Base-by-base conservation (phyloP, 352 stramenopile species). In the Detonula confervacea region DNA sequence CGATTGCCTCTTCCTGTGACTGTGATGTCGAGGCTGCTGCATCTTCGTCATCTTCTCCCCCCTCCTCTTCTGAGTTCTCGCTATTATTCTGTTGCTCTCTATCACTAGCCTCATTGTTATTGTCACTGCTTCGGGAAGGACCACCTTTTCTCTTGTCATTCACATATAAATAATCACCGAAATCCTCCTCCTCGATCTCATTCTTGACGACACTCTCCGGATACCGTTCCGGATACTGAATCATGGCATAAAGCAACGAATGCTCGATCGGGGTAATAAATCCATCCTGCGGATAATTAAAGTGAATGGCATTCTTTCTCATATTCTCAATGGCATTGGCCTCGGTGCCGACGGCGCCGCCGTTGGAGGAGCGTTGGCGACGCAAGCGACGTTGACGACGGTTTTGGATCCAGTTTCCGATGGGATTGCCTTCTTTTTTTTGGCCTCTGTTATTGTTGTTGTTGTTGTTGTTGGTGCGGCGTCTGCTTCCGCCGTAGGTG, bases 101-200 rank as follows among this genome's bases (percentile, higher is more conserved):
- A 2, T 20, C 0, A 49, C 16, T 14, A 1, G 14, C 7, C 29
- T 4, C 30, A 11, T 25, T 35, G 16, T 14, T 16, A 27, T 24
- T 20, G 14, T 5, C 0, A 25, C n/a, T 54, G n/a, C n/a, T n/a
- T n/a, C n/a, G n/a, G n/a, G n/a, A n/a, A n/a, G n/a, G n/a, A n/a
- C n/a, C n/a, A 20, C 20, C 16, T 27, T 42, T 18, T 1, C 61
- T 52, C 14, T 63, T 25, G 51, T 77, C 74, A 30, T 71, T 83
- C 4, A 83, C 75, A 67, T 73, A 74, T 25, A 89, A 73, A 83
- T 89, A 89, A 7, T 27, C 27, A 24, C 73, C 66, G 67, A 83
- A 87, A 14, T 89, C 77, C 54, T 87, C 83, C 22, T 89, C 79
- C 2, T 80, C 57, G 65, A 89, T 87, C 20, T 75, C 56, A 42